Evolutionary conservation across 805 yeast species (phyloP).

Genomic region (Tetrapisispora phaffii): DNA sequence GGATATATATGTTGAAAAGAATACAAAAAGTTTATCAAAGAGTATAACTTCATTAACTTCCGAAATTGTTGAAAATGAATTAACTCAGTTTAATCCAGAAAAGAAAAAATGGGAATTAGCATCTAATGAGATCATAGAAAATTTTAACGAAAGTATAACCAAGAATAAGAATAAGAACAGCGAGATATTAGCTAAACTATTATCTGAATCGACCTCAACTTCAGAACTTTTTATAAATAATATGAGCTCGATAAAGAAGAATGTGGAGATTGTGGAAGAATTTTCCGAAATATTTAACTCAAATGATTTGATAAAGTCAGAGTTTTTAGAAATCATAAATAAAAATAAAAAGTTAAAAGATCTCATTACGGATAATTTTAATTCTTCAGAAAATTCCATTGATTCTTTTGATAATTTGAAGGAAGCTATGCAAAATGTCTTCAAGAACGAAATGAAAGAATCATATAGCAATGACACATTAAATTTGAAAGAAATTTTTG

Average conservation of each 20-base stretch:
- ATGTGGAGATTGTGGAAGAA: neutral
- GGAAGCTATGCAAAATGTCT: slow-evolving; percentile 7
- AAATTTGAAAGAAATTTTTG: slow-evolving; percentile 3
- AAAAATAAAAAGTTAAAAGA: slow-evolving; percentile 12
- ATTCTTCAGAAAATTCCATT: slow-evolving; percentile 6
- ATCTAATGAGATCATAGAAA: neutral
- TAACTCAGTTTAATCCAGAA: slow-evolving; percentile 23
- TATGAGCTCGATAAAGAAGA: neutral
- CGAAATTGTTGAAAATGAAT: slow-evolving; percentile 25
- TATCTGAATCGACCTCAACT: neutral
- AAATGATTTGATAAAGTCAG: slow-evolving; percentile 10
- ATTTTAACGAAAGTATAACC: slow-evolving; percentile 19
- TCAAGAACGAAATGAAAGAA: slow-evolving; percentile 5
- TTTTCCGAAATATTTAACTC: neutral
- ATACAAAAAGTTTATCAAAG: slow-evolving; percentile 15
- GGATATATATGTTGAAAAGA: slow-evolving; percentile 17
- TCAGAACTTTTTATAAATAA: neutral
- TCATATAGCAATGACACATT: neutral
- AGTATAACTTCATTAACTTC: slow-evolving; percentile 21
- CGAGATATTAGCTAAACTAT: slow-evolving; percentile 4
- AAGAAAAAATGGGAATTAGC: slow-evolving; percentile 25
- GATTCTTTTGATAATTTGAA: slow-evolving; percentile 6
- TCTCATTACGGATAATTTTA: slow-evolving; percentile 5
- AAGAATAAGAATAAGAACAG: slow-evolving; percentile 23
- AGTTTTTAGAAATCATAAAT: slow-evolving; percentile 12